These are phyloP conservation scores for Annulohypoxylon maeteangense DNA, from an alignment of 495 filamentous ascomycete species.

Conservation along the genomic window DNA sequence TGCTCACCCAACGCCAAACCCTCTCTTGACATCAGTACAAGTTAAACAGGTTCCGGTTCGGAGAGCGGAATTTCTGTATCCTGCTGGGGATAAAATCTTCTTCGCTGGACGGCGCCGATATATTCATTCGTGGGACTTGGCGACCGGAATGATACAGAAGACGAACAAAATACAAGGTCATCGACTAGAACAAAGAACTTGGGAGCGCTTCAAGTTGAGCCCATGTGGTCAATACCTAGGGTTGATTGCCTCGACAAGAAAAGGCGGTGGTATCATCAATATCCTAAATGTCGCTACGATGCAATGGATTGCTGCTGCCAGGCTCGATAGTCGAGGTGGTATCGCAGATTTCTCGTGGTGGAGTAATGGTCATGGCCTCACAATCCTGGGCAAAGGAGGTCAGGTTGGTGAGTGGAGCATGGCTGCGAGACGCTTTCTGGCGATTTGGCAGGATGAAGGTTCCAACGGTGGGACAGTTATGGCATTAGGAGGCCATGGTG, in stretches of 20 bases:
- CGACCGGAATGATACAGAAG: constrained; percentile 82
- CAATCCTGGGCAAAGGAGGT: constrained; percentile 83
- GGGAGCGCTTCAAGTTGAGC: constrained; percentile 88
- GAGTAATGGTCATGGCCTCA: constrained; percentile 78
- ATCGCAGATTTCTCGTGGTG: constrained; percentile 94
- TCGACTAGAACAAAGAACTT: constrained; percentile 82
- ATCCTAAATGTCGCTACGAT: constrained; percentile 80
- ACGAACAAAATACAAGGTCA: constrained; percentile 80
- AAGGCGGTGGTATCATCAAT: constrained; percentile 89
- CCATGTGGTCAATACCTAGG: constrained; percentile 88
- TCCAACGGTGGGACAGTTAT: constrained; percentile 86
- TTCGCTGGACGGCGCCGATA: constrained; percentile 87
- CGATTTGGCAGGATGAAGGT: constrained; percentile 90
- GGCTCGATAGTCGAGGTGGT: constrained; percentile 82
- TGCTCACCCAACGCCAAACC: constrained; percentile 78
- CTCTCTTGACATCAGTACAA: constrained; percentile 88
- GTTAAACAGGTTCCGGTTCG: constrained; percentile 82
- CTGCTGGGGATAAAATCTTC: constrained; percentile 74
- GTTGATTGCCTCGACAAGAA: constrained; percentile 77
- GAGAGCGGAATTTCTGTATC: constrained; percentile 77
- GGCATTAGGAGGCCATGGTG: constrained; percentile 72
- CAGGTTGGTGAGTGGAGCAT: constrained; percentile 94
- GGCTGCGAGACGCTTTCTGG: constrained; percentile 69
- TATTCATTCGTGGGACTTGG: constrained; percentile 93
- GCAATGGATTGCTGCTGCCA: constrained; percentile 88